phyloP scores from a whole-genome alignment of 2,329 filamentous ascomycete species.

The Zymoseptoria passerinii region DNA sequence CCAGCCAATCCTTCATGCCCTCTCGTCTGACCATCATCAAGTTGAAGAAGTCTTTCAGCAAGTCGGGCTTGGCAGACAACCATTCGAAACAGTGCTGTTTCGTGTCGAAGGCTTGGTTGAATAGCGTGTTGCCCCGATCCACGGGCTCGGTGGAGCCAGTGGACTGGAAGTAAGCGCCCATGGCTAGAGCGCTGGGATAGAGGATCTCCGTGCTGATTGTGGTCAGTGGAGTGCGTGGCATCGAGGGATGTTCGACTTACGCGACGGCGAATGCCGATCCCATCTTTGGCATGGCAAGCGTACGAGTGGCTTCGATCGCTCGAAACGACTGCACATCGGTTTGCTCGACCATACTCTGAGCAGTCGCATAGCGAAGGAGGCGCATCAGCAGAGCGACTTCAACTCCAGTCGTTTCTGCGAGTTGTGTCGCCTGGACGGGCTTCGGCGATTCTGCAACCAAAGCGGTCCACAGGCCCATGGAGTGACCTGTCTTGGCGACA shows the following conservation, averaged over 20 bases:
- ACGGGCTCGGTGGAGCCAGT: background rate
- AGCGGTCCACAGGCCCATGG: background rate
- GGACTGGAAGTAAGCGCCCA: background rate
- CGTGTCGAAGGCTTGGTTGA: background rate
- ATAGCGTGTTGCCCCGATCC: background rate
- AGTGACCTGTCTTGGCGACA: background rate
- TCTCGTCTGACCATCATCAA: background rate
- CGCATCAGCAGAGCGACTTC: background rate
- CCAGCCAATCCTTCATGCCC: background rate
- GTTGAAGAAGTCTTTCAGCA: background rate
- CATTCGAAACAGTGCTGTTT: slow-evolving; percentile 1
- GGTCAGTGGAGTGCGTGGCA: background rate
- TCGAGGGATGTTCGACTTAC: background rate
- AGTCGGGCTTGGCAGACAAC: background rate
- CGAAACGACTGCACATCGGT: background rate
- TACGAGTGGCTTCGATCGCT: background rate
- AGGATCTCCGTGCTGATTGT: background rate
- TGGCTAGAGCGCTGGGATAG: background rate
- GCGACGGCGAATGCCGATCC: background rate
- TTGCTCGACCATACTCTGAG: background rate
- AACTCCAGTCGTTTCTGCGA: background rate
- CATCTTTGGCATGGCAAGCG: background rate
- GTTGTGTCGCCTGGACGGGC: background rate
- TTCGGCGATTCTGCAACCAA: background rate
- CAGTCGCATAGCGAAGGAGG: background rate